Evolutionary conservation across 208 protist genomes (phyloP).

Genomic region (Crithidia fasciculata): DNA sequence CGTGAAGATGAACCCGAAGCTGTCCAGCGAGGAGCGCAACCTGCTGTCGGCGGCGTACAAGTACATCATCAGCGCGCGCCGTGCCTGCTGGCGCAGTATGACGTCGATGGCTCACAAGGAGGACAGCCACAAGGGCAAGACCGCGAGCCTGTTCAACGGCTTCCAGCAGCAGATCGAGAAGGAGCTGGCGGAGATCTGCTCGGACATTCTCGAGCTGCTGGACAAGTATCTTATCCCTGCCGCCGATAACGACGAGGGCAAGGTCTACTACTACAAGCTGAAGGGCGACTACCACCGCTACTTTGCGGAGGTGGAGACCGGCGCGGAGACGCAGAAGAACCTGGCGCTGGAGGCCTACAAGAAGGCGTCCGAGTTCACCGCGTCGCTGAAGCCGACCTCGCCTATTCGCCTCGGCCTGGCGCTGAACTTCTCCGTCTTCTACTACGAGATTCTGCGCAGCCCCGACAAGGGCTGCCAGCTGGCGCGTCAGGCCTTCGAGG

Average conservation of each 20-base stretch:
- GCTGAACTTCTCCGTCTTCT: conserved; percentile 99
- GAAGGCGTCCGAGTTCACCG: conserved; percentile 84
- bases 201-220: conserved; percentile 96
- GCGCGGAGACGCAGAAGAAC: conserved; percentile 87
- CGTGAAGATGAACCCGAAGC: conserved; percentile 93
- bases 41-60: conserved; percentile 99
- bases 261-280: conserved; percentile 96
- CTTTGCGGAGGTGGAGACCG: conserved; percentile 94
- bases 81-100: conserved; percentile 99
- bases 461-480: conserved; percentile 97
- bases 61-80: conserved; percentile 99
- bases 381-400: conserved; percentile 90
- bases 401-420: conserved; percentile 99
- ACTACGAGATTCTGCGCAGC: conserved; percentile 99
- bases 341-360: conserved; percentile 91
- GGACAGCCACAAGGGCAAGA: conserved; percentile 88
- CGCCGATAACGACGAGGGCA: conserved; percentile 82
- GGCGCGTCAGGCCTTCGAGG: conserved; percentile 98
- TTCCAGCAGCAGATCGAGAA: conserved; percentile 98
- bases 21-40: conserved; percentile 99
- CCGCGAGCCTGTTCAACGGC: conserved; percentile 92
- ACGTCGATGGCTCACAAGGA: conserved; percentile 97
- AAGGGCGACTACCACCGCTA: conserved; percentile 98
- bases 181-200: conserved; percentile 98
- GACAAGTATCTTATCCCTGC: conserved; percentile 95